Base-by-base conservation (phyloP, 768 basidiomycete species). In the Hirschioporus abietinus region DNA sequence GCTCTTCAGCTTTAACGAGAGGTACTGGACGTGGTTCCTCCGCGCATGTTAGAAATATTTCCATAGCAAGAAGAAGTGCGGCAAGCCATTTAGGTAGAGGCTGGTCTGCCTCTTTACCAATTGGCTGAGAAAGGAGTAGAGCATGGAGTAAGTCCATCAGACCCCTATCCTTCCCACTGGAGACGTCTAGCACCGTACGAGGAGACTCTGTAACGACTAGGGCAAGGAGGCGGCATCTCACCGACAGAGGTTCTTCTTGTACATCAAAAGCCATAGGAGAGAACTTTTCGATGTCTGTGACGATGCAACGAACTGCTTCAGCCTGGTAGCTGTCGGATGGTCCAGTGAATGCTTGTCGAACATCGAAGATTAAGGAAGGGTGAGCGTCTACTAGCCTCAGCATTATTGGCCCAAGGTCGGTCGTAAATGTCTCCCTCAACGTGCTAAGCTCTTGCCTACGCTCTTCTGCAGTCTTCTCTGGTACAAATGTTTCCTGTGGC, bases 11-110 rank as follows among this genome's bases (percentile, higher is more conserved):
- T 70, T 88, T 88, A 0, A 92, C 92, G 7, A 92, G 72, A 5
- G 82, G 76, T 66, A 91, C 85, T 3, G 82, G 71, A 62, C 83
- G 81, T 65, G 95, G 89, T 58, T 90, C 90, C 63, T 92, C 91
- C 0, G 89, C 86, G 23, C 90, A 79, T 20, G 87, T 88, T 35
- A 98, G 83, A 60, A 98, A 78, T 20, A 90, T 87, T 73, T 99
- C 95, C 7, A 89, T 88, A 63, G 96, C 91, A 15, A 97, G 84
- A 15, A 99, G 81, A 71, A 91, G 88, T 1, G 92, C 84, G 1
- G 95, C 88, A 5, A 96, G 83, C 97, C 97, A 99, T 72, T 86
- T 88, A 9, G 96, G 95, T 34, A 85, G 78, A 4, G 85, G 81
- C 64, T 85, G 84, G n/a, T 83, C 83, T 1, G 81, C 78, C 65